Base-by-base conservation (phyloP, 495 filamentous ascomycete genomes). In the Paragyromitra xinjiangensis region DNA sequence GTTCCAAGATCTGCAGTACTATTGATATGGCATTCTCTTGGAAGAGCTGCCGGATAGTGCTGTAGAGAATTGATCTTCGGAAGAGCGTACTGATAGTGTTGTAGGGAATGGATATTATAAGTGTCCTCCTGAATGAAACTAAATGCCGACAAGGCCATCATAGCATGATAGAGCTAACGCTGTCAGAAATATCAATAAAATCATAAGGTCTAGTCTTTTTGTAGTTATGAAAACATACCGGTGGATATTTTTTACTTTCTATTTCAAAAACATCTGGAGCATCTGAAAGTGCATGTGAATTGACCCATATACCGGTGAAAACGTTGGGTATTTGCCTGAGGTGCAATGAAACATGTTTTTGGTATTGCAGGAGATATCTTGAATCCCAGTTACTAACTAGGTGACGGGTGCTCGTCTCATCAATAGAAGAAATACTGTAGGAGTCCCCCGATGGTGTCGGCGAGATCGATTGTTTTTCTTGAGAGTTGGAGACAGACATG, bases 121-220 rank as follows among this genome's bases (percentile, higher is more conserved):
- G 81, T 79, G 22, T 83, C 84, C 26, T 84, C 85, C 78, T 85
- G 85, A 77, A 85, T 84, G 50, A 87, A 84, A 78, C 86, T 89
- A 66, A 90, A 85, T 34, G 87, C 88, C 29, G 87, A 88, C 9
- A 90, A 75, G 7, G 89, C 88, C 85, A 89, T 88, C 64, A 91
- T 88, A 22, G 88, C 89, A 75, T 89, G 87, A 55, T 87, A 85
- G 69, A 90, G 86, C 89, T 90, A 73, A 62, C 44, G 42, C 55
- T 61, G 67, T 70, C 48, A 70, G 67, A 56, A 42, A 72, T 40
- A 69, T 78, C 34, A 78, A 77, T 62, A 64, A 78, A 78, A 11
- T 44, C 44, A 22, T 56, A 14, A 29, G 45, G 1, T 9, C 29
- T n/a, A 19, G 40, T 63, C 7, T 56, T 58, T 48, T 12, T 14